Percentiles rank a stretch among this genome's conserved stretches.
These are phyloP conservation scores for Apostasia ramifera DNA, from an alignment of 106 monocot genomes.

Conservation along the genomic window DNA sequence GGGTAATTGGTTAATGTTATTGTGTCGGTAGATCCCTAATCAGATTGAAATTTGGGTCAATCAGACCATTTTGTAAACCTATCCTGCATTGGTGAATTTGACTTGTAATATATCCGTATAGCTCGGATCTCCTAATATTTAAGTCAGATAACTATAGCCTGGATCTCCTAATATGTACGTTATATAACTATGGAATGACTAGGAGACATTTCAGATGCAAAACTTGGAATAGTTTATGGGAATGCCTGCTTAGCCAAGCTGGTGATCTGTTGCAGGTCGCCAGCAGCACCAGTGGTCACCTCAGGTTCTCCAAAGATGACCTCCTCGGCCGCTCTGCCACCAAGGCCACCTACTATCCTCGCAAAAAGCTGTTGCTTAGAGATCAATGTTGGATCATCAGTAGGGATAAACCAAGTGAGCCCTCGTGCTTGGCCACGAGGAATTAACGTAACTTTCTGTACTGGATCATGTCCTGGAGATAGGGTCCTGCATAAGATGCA, in stretches of 20 bases:
- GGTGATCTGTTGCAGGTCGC: conserved; percentile 94
- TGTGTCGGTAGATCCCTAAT: no score
- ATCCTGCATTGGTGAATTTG: no score
- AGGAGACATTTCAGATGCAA: no score
- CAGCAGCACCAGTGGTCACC: conserved; percentile 96
- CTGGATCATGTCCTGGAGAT: conserved; percentile 92
- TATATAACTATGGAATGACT: no score
- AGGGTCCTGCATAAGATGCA: conserved; percentile 57
- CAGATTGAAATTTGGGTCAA: no score
- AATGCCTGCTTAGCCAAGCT: conserved; percentile 88
- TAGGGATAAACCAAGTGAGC: conserved; percentile 94
- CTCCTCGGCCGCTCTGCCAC: conserved; percentile 98
- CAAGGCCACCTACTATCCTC: conserved; percentile 93
- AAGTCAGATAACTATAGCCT: no score
- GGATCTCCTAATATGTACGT: no score
- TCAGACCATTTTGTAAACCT: no score
- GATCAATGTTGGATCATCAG: conserved; percentile 88
- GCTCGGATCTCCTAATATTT: no score
- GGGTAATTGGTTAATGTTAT: no score
- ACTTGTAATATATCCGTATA: no score
- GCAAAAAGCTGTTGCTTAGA: conserved; percentile 95
- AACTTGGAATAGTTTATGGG: background rate
- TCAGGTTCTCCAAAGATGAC: conserved; percentile 96
- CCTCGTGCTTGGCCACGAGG: conserved; percentile 93
- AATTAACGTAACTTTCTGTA: conserved; percentile 90